Evolutionary conservation across 768 basidiomycete genomes (phyloP).

Genomic region (Scleroderma citrinum): DNA sequence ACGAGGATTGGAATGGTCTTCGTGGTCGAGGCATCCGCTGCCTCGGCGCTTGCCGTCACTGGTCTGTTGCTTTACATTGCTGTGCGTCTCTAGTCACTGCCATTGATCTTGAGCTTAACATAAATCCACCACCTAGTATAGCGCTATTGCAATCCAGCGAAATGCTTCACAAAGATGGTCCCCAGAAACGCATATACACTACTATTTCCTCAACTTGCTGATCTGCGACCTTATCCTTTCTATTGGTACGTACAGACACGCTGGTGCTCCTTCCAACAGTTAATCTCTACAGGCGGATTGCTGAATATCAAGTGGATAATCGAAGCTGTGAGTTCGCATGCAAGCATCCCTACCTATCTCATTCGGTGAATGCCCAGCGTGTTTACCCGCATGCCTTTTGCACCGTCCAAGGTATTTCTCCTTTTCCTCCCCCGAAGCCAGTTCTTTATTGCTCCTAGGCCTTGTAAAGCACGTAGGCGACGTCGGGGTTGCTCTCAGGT

Average conservation of each 20-base stretch:
- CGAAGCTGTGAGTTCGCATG: slow-evolving; percentile 22
- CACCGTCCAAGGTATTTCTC: slow-evolving; percentile 29
- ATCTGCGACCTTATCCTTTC: slow-evolving; percentile 29
- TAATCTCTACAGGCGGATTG: slow-evolving; percentile 28
- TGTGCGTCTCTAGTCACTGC: slow-evolving; percentile 11
- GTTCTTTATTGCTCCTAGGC: slow-evolving; percentile 15
- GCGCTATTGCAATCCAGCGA: slow-evolving; percentile 18
- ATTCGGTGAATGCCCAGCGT: slow-evolving; percentile 10
- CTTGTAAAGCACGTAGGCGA: slow-evolving; percentile 36
- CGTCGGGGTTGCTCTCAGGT: slow-evolving; percentile 37
- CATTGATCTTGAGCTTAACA: not conserved
- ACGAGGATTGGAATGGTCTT: slow-evolving; percentile 27
- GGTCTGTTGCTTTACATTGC: slow-evolving; percentile 24
- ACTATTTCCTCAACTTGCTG: slow-evolving; percentile 29
- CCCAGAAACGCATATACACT: slow-evolving; percentile 29
- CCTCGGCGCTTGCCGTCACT: slow-evolving; percentile 26
- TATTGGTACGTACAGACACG: slow-evolving; percentile 17
- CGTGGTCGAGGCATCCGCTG: slow-evolving; percentile 24
- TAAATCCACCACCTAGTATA: slow-evolving; percentile 17
- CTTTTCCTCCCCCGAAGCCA: not conserved
- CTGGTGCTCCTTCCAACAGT: not conserved
- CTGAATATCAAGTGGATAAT: slow-evolving; percentile 32
- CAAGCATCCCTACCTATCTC: not conserved
- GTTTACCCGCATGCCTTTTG: slow-evolving; percentile 28
- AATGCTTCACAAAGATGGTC: slow-evolving; percentile 24